Evolutionary conservation across 352 stramenopile species (phyloP), one percentile per base, ranked within the genome.

Genomic region (Globisporangium apiculatum): DNA sequence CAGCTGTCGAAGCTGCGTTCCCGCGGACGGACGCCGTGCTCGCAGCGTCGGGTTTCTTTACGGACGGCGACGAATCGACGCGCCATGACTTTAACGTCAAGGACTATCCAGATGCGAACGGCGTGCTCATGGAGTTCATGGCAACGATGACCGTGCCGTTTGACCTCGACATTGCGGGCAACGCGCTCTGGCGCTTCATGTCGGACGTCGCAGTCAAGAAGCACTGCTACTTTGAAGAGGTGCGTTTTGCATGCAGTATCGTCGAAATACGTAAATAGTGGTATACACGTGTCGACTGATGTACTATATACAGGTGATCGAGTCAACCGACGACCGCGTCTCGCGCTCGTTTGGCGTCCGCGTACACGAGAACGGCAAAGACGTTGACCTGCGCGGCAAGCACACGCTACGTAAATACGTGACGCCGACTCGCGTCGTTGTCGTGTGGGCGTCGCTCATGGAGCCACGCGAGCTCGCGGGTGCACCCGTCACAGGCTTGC

Each of bases 361-460:
- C 0, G 14, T 57, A 47, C 7, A 7, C 31, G 60, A 65, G 12
- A 6, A 45, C 11, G 53, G 42, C 14, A 65, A 76, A 17, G 49
- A 64, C 10, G 68, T 73, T 1, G 63, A 80, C 11, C 60, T 86
- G 15, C 65, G 69, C 6, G 72, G 68, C 14, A 76, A 81, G 41
- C 59, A 79, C 41, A 79, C 69, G 9, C 53, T 78, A 41, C 75
- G 75, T 1, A 73, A 66, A 24, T 83, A 68, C 45, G 55, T 70
- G 58, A 67, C 14, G 58, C 55, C 0, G 53, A 73, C 7, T 46
- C 57, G 64, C 10, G 47, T 73, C 24, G 55, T 81, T 35, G 58
- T 83, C 6, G 74, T 79, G 53, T 83, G 71, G 75, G 78, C 66
- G 53, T 78, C 72, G 62, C 51, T 79, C 1, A 51, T 71, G 15